phyloP scores from a whole-genome alignment of 176 grass and related monocot species.

The Elymus sibiricus region DNA sequence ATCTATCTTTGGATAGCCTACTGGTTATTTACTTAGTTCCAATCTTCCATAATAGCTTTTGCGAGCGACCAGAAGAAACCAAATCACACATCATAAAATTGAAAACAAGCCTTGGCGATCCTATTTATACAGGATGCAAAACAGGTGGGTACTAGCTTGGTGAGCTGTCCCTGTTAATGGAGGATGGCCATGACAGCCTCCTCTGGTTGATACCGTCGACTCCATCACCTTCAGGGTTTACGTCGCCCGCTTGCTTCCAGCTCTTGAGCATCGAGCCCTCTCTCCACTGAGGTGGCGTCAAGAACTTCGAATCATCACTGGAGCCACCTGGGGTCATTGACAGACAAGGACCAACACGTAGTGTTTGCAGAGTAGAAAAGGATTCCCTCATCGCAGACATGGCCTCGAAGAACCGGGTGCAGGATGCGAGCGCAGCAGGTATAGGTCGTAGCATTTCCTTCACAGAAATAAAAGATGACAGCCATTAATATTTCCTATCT shows the following conservation, averaged over 20 bases:
- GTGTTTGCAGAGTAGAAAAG: conserved; percentile 75
- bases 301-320: conserved; percentile 48
- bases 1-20: no score
- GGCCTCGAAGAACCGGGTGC: conserved; percentile 94
- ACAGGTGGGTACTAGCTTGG: neutral
- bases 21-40: neutral
- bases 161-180: conserved; percentile 48
- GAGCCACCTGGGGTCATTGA: conserved; percentile 38
- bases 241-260: conserved; percentile 46
- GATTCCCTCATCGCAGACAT: conserved; percentile 99
- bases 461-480: neutral
- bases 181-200: conserved; percentile 68
- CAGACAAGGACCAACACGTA: conserved; percentile 53
- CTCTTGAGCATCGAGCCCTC: conserved; percentile 34
- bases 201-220: conserved; percentile 49
- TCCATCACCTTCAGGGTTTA: conserved; percentile 25
- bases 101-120: neutral
- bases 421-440: conserved; percentile 81
- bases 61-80: neutral
- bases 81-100: neutral
- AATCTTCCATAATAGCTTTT: neutral
- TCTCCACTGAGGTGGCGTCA: conserved; percentile 55
- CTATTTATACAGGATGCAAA: conserved; percentile 10
- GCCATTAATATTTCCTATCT: neutral
- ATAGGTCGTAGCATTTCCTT: conserved; percentile 97